phyloP scores from a whole-genome alignment of 1,139 yeast genomes.

The Kodamaea fungicola region DNA sequence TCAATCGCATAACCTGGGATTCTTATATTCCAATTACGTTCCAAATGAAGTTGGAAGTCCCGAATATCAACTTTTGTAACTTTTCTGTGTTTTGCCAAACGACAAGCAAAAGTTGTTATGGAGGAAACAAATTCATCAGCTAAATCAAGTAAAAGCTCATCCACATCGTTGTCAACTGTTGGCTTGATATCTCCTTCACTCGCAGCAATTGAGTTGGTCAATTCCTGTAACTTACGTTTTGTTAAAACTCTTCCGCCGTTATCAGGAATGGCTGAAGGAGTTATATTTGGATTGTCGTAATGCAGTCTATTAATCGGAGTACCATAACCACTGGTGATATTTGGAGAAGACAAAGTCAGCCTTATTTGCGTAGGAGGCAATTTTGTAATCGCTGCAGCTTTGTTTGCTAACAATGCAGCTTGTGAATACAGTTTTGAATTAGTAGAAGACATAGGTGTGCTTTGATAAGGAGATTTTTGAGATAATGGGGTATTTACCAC shows the following conservation, averaged over 20 bases:
- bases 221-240: constrained; percentile 81
- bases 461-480: not conserved
- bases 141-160: constrained; percentile 80
- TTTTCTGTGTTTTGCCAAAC: constrained; percentile 90
- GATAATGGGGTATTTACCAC: too few relatives aligned
- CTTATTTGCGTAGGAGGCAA: constrained; percentile 3
- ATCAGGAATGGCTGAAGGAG: constrained; percentile 35
- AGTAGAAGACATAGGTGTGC: not conserved
- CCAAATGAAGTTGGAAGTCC: constrained; percentile 89
- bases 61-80: constrained; percentile 80
- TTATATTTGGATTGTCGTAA: constrained; percentile 23
- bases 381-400: constrained; percentile 6
- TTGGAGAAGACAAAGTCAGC: constrained; percentile 5
- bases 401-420: constrained; percentile 6
- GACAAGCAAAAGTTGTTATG: constrained; percentile 90
- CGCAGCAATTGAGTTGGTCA: constrained; percentile 77
- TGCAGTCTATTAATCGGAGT: constrained; percentile 3
- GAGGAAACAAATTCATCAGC: constrained; percentile 94
- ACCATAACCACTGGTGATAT: constrained; percentile 3
- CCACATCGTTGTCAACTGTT: constrained; percentile 90
- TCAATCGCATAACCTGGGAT: constrained; percentile 91
- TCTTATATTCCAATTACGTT: constrained; percentile 92
- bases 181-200: constrained; percentile 91
- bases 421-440: not conserved
- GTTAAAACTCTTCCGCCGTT: constrained; percentile 79